Percentiles rank a stretch among this genome's conserved stretches.
Evolutionary conservation across 495 filamentous ascomycete genomes (phyloP).

Genomic region (Parmelia sp.): DNA sequence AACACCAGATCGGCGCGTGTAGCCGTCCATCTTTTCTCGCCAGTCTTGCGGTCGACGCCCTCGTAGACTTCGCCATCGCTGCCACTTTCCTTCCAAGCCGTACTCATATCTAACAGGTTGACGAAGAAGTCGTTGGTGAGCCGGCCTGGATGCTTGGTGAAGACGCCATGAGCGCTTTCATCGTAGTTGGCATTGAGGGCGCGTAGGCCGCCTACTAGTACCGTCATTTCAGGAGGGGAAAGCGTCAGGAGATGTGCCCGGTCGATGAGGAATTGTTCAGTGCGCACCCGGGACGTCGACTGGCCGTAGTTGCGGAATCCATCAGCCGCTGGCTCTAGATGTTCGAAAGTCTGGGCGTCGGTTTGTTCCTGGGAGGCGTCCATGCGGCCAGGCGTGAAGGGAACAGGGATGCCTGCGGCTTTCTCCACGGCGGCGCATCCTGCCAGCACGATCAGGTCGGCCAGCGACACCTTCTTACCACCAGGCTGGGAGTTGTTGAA

Average conservation of each 20-base stretch:
- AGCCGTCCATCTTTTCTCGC: neutral
- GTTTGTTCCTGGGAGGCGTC: neutral
- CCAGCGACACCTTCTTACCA: neutral
- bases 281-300: neutral
- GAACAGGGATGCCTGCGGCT: neutral
- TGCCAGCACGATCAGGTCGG: neutral
- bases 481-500: neutral
- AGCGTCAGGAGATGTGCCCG: neutral
- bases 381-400: neutral
- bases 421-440: neutral
- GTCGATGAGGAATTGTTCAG: neutral
- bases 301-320: neutral
- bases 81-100: neutral
- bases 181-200: neutral
- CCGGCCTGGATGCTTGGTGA: neutral
- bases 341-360: neutral
- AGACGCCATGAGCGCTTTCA: neutral
- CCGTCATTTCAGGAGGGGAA: neutral
- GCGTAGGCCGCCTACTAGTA: neutral
- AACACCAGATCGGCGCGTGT: neutral
- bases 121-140: neutral
- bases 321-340: neutral
- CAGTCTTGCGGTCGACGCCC: neutral
- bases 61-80: neutral
- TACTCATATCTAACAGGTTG: neutral